Base-by-base conservation (phyloP, 2,329 filamentous ascomycete genomes). In the Huntiella abstrusa region DNA sequence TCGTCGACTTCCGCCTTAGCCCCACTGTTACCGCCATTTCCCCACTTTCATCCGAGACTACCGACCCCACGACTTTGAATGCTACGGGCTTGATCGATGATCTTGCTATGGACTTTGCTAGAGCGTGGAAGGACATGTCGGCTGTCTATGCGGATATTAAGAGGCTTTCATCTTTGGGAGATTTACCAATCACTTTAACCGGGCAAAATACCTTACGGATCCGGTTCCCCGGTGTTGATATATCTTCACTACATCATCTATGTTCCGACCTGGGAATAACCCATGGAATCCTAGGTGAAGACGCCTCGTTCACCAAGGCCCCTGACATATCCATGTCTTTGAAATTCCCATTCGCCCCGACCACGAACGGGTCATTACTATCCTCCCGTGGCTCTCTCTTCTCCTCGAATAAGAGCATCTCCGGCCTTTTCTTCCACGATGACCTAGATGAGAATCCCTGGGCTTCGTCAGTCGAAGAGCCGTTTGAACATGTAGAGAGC, bases 1-100 rank as follows among this genome's bases (percentile, higher is more conserved):
- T 75, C 60, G 70, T 98, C 58, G 86, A 93, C 62, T 98, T 96
- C 65, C 71, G 77, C 55, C 67, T 96, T 55, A 85, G 77, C 61
- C 91, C 91, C 2, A 92, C 83, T 49, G 76, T 96, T 57, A 96
- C 88, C 32, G 85, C 88, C 28, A 71, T 98, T 49, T 81, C 80
- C 54, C 77, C 82, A 7, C 66, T 92, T 37, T 70, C 69, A 47
- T 69, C 69, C 7, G n/a, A 53, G 43, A 59, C 64, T 28, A 56
- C 61, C 41, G 54, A 61, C 22, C 64, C 68, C 13, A 66, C 78
- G 38, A 82, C 76, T 28, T 70, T 96, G 53, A 83, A 88, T 66
- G 78, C 80, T 33, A 77, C 87, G 40, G 84, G 83, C 39, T 79
- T 96, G 55, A 70, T 96, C 53, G 83, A 93, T 53, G 70, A 85